Evolutionary conservation across 768 basidiomycete genomes (phyloP), one percentile per base, ranked within the genome.

Genomic region (Xerocomellus amylosporus): DNA sequence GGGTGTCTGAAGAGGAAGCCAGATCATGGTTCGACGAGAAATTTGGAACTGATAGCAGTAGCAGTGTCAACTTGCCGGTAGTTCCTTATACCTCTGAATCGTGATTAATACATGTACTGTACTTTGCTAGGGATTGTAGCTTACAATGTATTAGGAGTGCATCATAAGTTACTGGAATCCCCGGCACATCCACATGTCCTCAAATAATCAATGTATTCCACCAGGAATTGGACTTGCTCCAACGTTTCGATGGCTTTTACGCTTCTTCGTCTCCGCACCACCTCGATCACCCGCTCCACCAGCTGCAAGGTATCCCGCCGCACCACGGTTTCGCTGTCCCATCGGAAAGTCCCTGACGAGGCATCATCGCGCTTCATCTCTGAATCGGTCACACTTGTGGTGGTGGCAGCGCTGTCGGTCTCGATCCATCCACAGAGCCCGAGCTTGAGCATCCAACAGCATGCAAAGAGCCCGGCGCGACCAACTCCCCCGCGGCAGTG

Each of bases 401-500:
- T 10, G 15, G 36, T 31, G 12, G 33, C n/a, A 17, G 54, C 5
- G 30, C 17, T 50, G 42, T 65, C 61, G 45, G 57, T 61, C 28
- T 75, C 73, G 51, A 80, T 73, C 85, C 82, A 89, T 26, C 84
- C 90, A 64, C 81, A 95, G n/a, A 97, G 78, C 5, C 94, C 95
- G 57, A 97, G 84, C 69, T 90, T 92, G 54, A 96, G 77, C 67
- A 90, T 79, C 95, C 95, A 98, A 64, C 90, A 93, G 60, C 88
- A 91, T 2, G 93, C 94, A 42, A 98, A 78, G 24, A 98, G 78
- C 1, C 95, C 96, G 0, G 95, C 96, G 17, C 95, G 82, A 3
- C 95, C 95, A 8, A 98, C 88, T 4, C 96, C 96, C 15, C 95
- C 95, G 17, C 95, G 83, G 67, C 96, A 98, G 62, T 98, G 96